These are phyloP conservation scores for Westerdykella sp. DNA, from an alignment of 2,329 filamentous ascomycete genomes.

Conservation along the genomic window DNA sequence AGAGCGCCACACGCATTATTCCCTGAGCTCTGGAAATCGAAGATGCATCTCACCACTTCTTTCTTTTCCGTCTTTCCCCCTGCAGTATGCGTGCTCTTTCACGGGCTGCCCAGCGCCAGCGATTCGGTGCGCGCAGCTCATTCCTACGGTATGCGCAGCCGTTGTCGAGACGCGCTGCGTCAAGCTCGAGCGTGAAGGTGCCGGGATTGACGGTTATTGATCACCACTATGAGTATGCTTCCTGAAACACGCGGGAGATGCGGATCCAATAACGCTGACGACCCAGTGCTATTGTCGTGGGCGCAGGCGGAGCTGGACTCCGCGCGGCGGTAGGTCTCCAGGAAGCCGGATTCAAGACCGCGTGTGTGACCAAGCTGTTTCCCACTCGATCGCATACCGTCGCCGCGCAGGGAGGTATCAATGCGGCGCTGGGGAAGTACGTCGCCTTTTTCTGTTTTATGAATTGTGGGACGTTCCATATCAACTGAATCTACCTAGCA, in stretches of 20 bases:
- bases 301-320: constrained; percentile 57
- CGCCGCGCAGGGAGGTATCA: constrained; percentile 61
- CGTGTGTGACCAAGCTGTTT: constrained; percentile 59
- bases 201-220: constrained; percentile 26
- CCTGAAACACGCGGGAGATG: background rate
- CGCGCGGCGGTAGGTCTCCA: constrained; percentile 59
- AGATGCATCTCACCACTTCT: background rate
- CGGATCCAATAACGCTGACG: background rate
- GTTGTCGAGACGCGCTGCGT: constrained; percentile 6
- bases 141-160: constrained; percentile 1
- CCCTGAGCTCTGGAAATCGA: background rate
- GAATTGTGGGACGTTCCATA: background rate
- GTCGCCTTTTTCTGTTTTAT: background rate
- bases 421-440: constrained; percentile 49
- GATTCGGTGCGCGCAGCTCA: constrained; percentile 7
- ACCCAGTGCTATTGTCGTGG: constrained; percentile 39
- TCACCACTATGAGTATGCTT: constrained; percentile 31
- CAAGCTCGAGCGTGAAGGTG: constrained; percentile 11
- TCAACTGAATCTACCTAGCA: constrained; percentile 21
- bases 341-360: constrained; percentile 59
- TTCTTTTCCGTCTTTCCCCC: background rate
- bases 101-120: constrained; percentile 16
- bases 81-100: constrained; percentile 21
- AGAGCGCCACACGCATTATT: constrained; percentile 12
- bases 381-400: constrained; percentile 60